These are phyloP conservation scores for Salix koriyanagi DNA, from an alignment of 345 rosid species.

Conservation along the genomic window DNA sequence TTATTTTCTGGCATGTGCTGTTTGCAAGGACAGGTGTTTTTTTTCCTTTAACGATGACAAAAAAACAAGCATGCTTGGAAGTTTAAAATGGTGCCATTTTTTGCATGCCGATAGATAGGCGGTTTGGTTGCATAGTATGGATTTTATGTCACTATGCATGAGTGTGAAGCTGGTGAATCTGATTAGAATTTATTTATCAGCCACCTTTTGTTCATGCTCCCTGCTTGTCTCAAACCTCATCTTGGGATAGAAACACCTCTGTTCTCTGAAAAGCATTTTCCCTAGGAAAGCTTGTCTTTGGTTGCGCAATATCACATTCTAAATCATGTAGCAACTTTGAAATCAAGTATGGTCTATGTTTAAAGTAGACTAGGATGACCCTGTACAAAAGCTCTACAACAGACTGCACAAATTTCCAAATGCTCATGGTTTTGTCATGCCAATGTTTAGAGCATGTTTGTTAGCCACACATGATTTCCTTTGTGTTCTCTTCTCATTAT, in stretches of 20 bases:
- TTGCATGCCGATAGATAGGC: neutral
- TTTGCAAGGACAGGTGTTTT: neutral
- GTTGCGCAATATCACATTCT: neutral
- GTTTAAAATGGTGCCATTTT: neutral
- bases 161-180: neutral
- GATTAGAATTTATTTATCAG: neutral
- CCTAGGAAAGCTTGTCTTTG: neutral
- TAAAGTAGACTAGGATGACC: neutral
- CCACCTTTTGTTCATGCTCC: neutral
- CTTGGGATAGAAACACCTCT: neutral
- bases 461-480: neutral
- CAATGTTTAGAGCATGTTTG: neutral
- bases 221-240: neutral
- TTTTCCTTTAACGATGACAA: neutral
- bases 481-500: neutral
- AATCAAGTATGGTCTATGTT: neutral
- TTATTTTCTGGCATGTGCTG: neutral
- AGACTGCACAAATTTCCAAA: neutral
- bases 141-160: neutral
- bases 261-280: neutral
- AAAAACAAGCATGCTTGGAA: neutral
- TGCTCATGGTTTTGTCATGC: neutral
- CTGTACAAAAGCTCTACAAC: neutral
- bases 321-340: neutral
- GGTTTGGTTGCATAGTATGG: neutral